phyloP scores from a whole-genome alignment of 2,329 filamentous ascomycete genomes.

The Pestalotiopsis sp. region DNA sequence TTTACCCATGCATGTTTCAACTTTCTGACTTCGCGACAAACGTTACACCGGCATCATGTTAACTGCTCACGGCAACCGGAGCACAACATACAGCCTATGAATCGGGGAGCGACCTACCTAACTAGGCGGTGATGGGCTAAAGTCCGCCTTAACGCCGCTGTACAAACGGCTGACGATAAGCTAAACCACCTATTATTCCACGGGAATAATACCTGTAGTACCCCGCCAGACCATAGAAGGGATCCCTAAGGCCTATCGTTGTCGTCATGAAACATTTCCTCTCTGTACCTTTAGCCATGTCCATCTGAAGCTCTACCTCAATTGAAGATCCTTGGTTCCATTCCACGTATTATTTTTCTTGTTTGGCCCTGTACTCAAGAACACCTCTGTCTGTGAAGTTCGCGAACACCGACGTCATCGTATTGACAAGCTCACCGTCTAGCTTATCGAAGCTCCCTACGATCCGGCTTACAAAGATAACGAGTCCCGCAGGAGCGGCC shows the following conservation, averaged over 20 bases:
- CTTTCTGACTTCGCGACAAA: neutral
- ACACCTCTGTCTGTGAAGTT: neutral
- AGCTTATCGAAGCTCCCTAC: slow-evolving; percentile 1
- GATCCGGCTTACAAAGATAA: slow-evolving; percentile 9
- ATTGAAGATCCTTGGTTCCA: neutral
- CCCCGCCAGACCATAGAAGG: slow-evolving; percentile 9
- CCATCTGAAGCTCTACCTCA: neutral
- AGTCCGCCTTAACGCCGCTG: slow-evolving; percentile 9
- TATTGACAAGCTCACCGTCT: neutral
- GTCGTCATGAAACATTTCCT: slow-evolving; percentile 8
- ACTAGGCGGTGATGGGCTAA: neutral
- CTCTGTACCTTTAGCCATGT: neutral
- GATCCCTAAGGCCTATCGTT: neutral
- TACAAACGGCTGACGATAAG: neutral
- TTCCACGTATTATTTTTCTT: neutral
- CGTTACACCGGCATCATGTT: neutral
- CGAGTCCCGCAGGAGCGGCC: neutral
- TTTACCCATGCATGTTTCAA: neutral
- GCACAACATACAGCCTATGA: neutral
- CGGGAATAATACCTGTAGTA: neutral
- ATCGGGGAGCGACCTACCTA: neutral
- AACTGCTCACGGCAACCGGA: neutral
- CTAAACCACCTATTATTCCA: neutral
- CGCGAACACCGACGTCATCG: neutral
- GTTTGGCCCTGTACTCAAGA: neutral